These are phyloP conservation scores for Zancudomyces culisetae DNA, from an alignment of 371 early-diverging fungal genomes.

Conservation along the genomic window DNA sequence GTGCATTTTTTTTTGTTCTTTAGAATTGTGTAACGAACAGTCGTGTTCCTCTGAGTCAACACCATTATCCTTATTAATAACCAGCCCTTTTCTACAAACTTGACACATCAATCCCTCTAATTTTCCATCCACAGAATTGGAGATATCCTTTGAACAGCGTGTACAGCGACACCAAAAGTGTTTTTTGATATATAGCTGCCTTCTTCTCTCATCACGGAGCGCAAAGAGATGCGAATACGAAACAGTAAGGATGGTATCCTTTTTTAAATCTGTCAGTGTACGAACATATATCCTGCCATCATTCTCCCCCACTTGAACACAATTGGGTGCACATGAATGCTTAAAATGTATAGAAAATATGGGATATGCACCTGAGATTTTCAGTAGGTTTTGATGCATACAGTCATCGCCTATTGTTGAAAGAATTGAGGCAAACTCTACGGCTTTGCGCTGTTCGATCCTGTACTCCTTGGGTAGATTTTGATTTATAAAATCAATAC, in stretches of 20 bases:
- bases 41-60: constrained; percentile 8
- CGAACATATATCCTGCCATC: constrained; percentile 35
- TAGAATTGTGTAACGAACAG: background rate
- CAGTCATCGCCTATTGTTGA: constrained; percentile 36
- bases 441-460: constrained; percentile 26
- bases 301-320: constrained; percentile 31
- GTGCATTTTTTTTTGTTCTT: no score
- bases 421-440: constrained; percentile 42
- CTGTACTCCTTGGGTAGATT: constrained; percentile 27
- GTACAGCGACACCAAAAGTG: constrained; percentile 55
- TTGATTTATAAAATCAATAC: no score
- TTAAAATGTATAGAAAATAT: constrained; percentile 37
- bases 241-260: constrained; percentile 36
- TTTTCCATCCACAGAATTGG: constrained; percentile 39
- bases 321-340: constrained; percentile 49
- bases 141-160: constrained; percentile 35
- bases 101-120: constrained; percentile 41
- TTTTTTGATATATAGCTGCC: constrained; percentile 31
- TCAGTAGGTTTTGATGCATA: constrained; percentile 31
- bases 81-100: constrained; percentile 36
- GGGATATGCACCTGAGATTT: constrained; percentile 40
- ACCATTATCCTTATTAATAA: constrained; percentile 6
- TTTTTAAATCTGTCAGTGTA: constrained; percentile 31
- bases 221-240: constrained; percentile 43
- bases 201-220: constrained; percentile 41